Percentiles rank a stretch among this genome's conserved stretches.
Evolutionary conservation across 106 monocot species (phyloP).

Genomic region (Agapanthus africanus): DNA sequence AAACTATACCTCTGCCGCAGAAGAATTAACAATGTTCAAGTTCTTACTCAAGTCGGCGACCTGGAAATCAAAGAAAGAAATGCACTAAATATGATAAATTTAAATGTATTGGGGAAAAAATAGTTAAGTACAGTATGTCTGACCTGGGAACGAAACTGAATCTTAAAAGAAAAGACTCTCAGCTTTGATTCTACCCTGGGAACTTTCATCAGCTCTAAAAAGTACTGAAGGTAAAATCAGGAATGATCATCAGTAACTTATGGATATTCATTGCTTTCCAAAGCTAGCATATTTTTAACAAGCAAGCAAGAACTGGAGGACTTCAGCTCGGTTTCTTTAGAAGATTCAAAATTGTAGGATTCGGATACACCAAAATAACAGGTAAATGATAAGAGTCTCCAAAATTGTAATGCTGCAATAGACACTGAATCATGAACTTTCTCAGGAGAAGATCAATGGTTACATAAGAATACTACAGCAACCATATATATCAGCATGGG

Average conservation of each 20-base stretch:
- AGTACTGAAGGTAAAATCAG: constrained; percentile 42
- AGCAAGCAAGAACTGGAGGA: not conserved
- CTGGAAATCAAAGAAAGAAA: constrained; percentile 23
- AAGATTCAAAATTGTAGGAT: not conserved
- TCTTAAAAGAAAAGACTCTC: constrained; percentile 86
- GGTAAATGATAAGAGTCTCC: too few species aligned
- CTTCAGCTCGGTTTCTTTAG: not conserved
- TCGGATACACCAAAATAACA: too few species aligned
- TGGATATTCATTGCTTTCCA: not conserved
- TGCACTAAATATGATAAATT: not conserved
- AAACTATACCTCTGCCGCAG: constrained; percentile 55
- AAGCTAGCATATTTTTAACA: not conserved
- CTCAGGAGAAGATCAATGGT: not conserved
- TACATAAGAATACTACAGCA: not conserved
- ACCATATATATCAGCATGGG: not conserved
- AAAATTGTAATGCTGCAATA: too few species aligned
- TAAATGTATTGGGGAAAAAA: not conserved
- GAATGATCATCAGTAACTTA: constrained; percentile 7
- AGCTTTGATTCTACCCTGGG: constrained; percentile 93
- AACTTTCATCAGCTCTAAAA: constrained; percentile 92
- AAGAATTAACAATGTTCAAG: constrained; percentile 71
- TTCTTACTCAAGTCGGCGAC: constrained; percentile 54
- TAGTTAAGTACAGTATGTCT: not conserved
- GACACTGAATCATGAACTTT: not conserved
- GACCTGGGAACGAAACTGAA: constrained; percentile 83